Evolutionary conservation across 2,329 filamentous ascomycete species (phyloP).

Genomic region (Cladosporium sp.): DNA sequence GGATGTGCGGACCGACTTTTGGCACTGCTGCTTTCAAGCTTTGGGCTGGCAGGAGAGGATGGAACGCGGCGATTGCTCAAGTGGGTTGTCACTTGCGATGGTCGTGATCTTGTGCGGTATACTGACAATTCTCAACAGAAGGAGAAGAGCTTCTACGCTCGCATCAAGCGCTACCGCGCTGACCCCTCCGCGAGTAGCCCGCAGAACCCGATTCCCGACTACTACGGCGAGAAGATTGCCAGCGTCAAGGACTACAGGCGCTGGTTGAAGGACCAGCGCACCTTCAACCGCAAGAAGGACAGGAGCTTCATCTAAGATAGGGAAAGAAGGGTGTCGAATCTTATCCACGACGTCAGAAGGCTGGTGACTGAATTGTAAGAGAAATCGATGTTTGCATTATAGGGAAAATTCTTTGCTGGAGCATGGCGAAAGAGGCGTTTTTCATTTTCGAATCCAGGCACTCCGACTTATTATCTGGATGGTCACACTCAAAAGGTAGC

Average conservation of each 20-base stretch:
- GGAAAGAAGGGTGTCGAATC: neutral
- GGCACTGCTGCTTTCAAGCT: constrained; percentile 77
- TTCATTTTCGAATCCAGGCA: neutral
- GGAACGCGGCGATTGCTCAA: constrained; percentile 64
- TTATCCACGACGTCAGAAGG: neutral
- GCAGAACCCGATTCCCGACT: constrained; percentile 91
- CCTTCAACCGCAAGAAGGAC: constrained; percentile 86
- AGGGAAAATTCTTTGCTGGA: constrained; percentile 1
- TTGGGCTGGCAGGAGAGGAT: constrained; percentile 59
- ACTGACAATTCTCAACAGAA: constrained; percentile 52
- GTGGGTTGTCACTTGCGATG: constrained; percentile 39
- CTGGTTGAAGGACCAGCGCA: constrained; percentile 96
- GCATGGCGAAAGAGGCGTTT: constrained; percentile 13
- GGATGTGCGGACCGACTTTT: constrained; percentile 79
- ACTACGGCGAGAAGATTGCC: constrained; percentile 97
- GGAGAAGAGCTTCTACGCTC: constrained; percentile 88
- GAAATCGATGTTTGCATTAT: neutral
- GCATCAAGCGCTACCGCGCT: constrained; percentile 87
- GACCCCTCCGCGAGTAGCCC: constrained; percentile 86
- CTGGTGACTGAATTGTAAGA: neutral
- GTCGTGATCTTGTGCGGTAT: neutral
- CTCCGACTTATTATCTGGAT: neutral
- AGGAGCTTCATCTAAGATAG: constrained; percentile 1
- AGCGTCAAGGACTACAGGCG: constrained; percentile 87
- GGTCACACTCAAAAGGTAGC: neutral